These are phyloP conservation scores for Arabidopsis hybrid DNA, from an alignment of 441 rosid species.

Conservation along the genomic window DNA sequence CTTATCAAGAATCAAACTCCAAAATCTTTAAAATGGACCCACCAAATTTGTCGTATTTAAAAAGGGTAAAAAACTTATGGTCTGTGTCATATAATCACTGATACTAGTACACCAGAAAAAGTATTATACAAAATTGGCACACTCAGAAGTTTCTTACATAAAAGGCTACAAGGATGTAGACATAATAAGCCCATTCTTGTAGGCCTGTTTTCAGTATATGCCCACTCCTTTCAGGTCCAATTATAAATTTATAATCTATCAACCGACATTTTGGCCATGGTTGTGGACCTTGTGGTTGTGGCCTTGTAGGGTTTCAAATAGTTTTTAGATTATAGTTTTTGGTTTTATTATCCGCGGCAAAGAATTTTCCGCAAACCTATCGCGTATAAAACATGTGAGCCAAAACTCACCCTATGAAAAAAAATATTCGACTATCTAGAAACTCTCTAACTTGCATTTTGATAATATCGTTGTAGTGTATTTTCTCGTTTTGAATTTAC, in stretches of 20 bases:
- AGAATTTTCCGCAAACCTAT: too few relatives aligned
- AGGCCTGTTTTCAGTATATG: background rate
- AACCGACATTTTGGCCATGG: background rate
- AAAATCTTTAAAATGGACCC: slow-evolving; percentile 28
- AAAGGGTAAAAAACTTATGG: background rate
- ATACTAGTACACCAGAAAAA: background rate
- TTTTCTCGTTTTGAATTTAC: background rate
- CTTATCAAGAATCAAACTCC: slow-evolving; percentile 38
- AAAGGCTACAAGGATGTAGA: background rate
- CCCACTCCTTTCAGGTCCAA: background rate
- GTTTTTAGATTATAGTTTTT: too few relatives aligned
- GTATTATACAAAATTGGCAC: background rate
- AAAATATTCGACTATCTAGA: background rate
- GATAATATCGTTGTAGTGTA: background rate
- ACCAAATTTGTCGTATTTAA: background rate
- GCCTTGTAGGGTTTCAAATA: too few relatives aligned
- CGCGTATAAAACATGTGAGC: background rate
- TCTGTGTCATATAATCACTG: slow-evolving; percentile 31
- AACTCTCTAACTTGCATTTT: background rate
- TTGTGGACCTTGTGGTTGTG: too few relatives aligned
- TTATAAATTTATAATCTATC: background rate
- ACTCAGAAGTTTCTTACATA: background rate
- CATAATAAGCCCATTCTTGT: slow-evolving; percentile 5
- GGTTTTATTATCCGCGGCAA: too few relatives aligned
- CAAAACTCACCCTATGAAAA: too few relatives aligned